Percentiles rank a stretch among this genome's conserved stretches.
Evolutionary conservation across 768 basidiomycete species (phyloP).

Genomic region (Mycena capillaripes): DNA sequence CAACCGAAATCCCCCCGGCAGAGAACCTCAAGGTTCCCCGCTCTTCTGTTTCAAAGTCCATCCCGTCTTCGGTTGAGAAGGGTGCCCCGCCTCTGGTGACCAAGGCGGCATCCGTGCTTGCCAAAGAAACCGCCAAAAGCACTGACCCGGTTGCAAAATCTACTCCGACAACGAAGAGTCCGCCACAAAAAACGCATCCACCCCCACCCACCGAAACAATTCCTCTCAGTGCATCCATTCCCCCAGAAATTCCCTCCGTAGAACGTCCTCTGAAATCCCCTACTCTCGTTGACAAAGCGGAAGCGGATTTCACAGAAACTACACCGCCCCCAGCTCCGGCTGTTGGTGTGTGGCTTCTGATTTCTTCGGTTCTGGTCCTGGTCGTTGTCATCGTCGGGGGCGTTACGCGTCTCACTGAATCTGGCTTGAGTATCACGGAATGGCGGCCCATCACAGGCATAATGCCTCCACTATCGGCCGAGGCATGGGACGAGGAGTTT

Average conservation of each 20-base stretch:
- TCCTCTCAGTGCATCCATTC: slow-evolving; percentile 7
- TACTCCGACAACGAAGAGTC: slow-evolving; percentile 20
- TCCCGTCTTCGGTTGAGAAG: slow-evolving; percentile 25
- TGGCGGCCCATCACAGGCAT: slow-evolving; percentile 95
- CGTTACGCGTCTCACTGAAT: slow-evolving; percentile 96
- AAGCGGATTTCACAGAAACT: slow-evolving; percentile 18
- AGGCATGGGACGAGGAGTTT: slow-evolving; percentile 91
- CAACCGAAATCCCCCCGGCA: not conserved
- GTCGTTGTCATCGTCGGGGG: slow-evolving; percentile 96
- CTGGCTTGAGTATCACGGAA: slow-evolving; percentile 97
- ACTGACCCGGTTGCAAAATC: slow-evolving; percentile 1
- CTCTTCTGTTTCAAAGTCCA: slow-evolving; percentile 12
- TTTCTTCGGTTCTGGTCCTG: slow-evolving; percentile 89
- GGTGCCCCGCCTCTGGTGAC: slow-evolving; percentile 26
- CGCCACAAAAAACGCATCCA: slow-evolving; percentile 21
- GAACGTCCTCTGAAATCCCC: slow-evolving; percentile 5
- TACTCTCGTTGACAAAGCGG: slow-evolving; percentile 15
- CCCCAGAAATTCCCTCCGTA: slow-evolving; percentile 6
- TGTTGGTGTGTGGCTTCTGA: slow-evolving; percentile 88
- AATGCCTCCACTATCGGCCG: slow-evolving; percentile 82
- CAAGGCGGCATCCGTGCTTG: slow-evolving; percentile 29
- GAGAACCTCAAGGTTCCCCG: not conserved
- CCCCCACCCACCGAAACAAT: not conserved
- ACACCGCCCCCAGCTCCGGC: slow-evolving; percentile 76
- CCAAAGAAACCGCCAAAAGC: slow-evolving; percentile 10